Evolutionary conservation across 2,329 filamentous ascomycete genomes (phyloP), one percentile per base, ranked within the genome.

Genomic region (Hymenoscyphus albidus): DNA sequence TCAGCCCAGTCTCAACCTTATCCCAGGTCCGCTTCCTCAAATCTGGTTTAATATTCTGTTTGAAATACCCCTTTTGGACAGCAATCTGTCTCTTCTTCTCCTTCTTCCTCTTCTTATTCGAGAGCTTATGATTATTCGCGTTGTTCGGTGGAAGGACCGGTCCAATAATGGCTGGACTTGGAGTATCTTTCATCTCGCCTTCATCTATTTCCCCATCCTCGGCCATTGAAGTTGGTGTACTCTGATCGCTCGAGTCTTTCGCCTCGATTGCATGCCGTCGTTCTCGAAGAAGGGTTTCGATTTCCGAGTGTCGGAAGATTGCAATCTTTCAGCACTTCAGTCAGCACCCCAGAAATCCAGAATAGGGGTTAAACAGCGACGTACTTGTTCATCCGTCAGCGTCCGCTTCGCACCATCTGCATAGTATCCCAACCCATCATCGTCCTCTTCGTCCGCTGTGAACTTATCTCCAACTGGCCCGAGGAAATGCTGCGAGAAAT

Each of bases 301-400:
- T 84, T 76, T 98, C 94, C 1, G 91, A 94, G 74, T 96, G 92
- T 67, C 93, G 85, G 75, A 97, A 97, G 67, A 97, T 94, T 62
- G 86, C 86, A 70, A 97, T 92, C 79, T 97, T 38, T 4, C 5
- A 56, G 39, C 40, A 16, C 35, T 38, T 54, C 51, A 64, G 58
- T 51, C n/a, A 51, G 22, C 44, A 7, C 35, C 9, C 6, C 6
- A 27, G 22, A 51, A 51, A 51, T 51, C 2, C 18, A 22, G 22
- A 51, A 12, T 12, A 22, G n/a, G 9, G 18, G 7, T 18, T 22
- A 10, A 35, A n/a, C 31, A 12, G 51, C n/a, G 13, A 63, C 58
- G 27, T 61, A 60, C 64, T 58, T 65, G 91, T 71, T 93, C 91
- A 73, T 97, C 91, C 10, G 93, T 97, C 71, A 98, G 81, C 18